Evolutionary conservation across 148 eudicot genomes (phyloP).

Genomic region (Persicaria maculosa): DNA sequence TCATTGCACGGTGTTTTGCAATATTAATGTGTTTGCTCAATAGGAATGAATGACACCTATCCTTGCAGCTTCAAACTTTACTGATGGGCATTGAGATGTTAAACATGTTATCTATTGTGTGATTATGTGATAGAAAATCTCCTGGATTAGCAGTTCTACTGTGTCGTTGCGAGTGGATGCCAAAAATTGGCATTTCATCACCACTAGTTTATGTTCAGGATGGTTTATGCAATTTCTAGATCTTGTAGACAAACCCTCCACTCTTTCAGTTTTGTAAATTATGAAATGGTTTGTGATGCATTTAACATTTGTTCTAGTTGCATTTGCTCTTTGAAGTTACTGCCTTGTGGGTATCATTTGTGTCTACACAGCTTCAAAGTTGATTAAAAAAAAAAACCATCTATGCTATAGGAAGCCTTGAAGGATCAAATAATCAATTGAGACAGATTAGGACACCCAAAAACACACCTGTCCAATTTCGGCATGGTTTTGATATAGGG

Average conservation of each 20-base stretch:
- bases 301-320: background rate
- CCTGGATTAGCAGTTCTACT: slow-evolving; percentile 22
- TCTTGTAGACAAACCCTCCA: background rate
- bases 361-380: background rate
- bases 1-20: background rate
- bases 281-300: slow-evolving; percentile 11
- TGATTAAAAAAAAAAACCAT: background rate
- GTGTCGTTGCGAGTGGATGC: slow-evolving; percentile 19
- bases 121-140: slow-evolving; percentile 28
- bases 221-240: slow-evolving; percentile 24
- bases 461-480: background rate
- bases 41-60: slow-evolving; percentile 12
- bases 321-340: background rate
- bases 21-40: background rate
- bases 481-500: too few species aligned
- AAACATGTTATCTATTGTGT: slow-evolving; percentile 18
- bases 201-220: slow-evolving; percentile 26
- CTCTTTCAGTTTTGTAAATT: slow-evolving; percentile 17
- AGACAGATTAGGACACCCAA: background rate
- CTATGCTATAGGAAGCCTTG: background rate
- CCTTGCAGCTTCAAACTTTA: slow-evolving; percentile 28
- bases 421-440: background rate
- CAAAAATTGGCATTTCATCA: slow-evolving; percentile 17
- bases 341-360: background rate
- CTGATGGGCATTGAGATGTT: slow-evolving; percentile 28